Evolutionary conservation across 192 early-diverging fungal genomes (phyloP).

Genomic region (Entomortierella chlamydospora): DNA sequence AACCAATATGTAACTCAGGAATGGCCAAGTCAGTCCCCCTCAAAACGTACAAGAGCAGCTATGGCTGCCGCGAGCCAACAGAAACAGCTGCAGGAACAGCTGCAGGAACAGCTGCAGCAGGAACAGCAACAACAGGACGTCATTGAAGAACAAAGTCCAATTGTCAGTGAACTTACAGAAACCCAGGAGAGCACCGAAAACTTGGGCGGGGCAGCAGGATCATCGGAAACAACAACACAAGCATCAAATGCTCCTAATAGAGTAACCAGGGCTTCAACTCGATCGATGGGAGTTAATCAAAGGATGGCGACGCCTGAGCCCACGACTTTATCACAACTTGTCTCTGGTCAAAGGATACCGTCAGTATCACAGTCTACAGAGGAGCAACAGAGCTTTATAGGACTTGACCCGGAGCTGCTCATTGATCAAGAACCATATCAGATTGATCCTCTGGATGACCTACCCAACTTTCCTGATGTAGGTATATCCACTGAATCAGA

Average conservation of each 20-base stretch:
- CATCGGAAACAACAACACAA: background rate
- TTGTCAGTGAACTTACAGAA: background rate
- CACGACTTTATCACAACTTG: slow-evolving; percentile 4
- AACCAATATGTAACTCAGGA: background rate
- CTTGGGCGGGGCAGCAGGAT: background rate
- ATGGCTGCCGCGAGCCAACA: too few relatives aligned
- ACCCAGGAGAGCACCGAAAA: background rate
- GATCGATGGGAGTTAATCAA: background rate
- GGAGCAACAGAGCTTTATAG: background rate
- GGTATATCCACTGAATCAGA: background rate
- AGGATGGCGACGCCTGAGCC: background rate
- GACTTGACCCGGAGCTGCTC: background rate
- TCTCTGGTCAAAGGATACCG: background rate
- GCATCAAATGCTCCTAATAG: background rate
- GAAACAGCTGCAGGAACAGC: too few relatives aligned
- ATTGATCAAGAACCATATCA: too few relatives aligned
- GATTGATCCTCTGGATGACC: background rate
- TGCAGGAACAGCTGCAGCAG: too few relatives aligned
- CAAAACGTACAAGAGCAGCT: too few relatives aligned
- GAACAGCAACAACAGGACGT: too few relatives aligned
- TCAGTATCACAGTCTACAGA: background rate
- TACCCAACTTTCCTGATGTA: background rate
- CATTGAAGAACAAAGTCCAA: background rate
- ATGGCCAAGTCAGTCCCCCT: background rate
- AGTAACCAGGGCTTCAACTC: background rate